Evolutionary conservation across 192 early-diverging fungal species (phyloP).

Genomic region (Backusella macrospora): DNA sequence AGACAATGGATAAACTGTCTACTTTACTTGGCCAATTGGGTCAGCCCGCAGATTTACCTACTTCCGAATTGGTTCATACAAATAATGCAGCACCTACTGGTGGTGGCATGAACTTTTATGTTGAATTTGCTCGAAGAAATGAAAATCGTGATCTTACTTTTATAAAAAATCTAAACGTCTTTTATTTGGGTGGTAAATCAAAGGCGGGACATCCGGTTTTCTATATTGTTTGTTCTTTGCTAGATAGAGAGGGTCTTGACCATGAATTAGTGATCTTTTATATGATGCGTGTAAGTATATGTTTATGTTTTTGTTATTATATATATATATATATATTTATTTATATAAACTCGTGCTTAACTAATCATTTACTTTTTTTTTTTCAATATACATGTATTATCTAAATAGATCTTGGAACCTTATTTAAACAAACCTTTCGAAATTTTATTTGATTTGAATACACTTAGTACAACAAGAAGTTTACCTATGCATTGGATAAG

Average conservation of each 20-base stretch:
- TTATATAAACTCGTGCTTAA: not conserved
- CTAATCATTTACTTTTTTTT: not conserved
- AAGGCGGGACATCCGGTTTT: slow-evolving; percentile 73
- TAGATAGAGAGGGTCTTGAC: slow-evolving; percentile 77
- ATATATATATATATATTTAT: too few species aligned
- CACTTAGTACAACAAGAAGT: slow-evolving; percentile 74
- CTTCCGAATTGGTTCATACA: slow-evolving; percentile 36
- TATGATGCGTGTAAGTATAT: slow-evolving; percentile 62
- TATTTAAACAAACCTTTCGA: slow-evolving; percentile 73
- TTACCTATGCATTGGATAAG: slow-evolving; percentile 72
- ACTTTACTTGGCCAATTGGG: slow-evolving; percentile 82
- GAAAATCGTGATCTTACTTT: slow-evolving; percentile 62
- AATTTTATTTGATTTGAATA: slow-evolving; percentile 77
- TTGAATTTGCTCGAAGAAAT: slow-evolving; percentile 74
- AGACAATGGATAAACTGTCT: slow-evolving; percentile 77
- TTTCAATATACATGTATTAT: not conserved
- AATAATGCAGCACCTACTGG: slow-evolving; percentile 43
- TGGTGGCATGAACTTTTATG: slow-evolving; percentile 46
- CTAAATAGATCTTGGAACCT: slow-evolving; percentile 58
- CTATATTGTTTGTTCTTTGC: slow-evolving; percentile 77
- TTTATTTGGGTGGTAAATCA: slow-evolving; percentile 80
- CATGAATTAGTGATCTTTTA: slow-evolving; percentile 83
- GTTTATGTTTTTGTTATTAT: too few species aligned
- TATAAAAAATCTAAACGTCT: slow-evolving; percentile 64
- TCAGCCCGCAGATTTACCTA: slow-evolving; percentile 65